phyloP scores from a whole-genome alignment of 768 basidiomycete species.

The Tephrocybe sp. region DNA sequence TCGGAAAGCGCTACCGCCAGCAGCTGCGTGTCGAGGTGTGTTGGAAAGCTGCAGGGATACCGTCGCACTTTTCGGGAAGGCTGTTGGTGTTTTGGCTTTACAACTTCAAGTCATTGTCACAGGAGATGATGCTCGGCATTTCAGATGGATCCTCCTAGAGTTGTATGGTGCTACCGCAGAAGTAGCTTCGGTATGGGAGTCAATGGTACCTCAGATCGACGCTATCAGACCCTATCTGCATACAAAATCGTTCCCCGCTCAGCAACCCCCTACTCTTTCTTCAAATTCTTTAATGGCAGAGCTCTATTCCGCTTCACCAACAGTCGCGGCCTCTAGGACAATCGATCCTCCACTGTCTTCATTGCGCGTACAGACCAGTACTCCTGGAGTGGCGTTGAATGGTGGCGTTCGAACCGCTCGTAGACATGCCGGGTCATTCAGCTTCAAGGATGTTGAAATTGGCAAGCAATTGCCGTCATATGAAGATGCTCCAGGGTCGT shows the following conservation, averaged over 20 bases:
- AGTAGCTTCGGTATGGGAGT: conserved; percentile 81
- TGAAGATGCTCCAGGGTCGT: conserved; percentile 37
- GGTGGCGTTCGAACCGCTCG: conserved; percentile 57
- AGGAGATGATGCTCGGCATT: conserved; percentile 81
- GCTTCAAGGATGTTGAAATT: conserved; percentile 86
- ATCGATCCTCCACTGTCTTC: conserved; percentile 18
- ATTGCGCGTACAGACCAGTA: conserved; percentile 12
- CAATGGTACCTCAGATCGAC: conserved; percentile 68
- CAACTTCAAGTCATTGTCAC: conserved; percentile 77
- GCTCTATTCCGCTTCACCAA: neutral
- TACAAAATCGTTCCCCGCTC: conserved; percentile 23
- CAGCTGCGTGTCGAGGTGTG: conserved; percentile 70
- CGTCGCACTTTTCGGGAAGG: conserved; percentile 81
- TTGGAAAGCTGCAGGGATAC: conserved; percentile 84
- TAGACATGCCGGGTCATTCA: conserved; percentile 94
- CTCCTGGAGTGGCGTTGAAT: conserved; percentile 6
- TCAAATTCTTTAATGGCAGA: conserved; percentile 2
- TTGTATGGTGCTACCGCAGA: conserved; percentile 90
- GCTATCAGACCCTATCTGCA: conserved; percentile 63
- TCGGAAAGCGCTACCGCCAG: conserved; percentile 64
- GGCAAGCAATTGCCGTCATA: conserved; percentile 78
- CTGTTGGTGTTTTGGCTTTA: conserved; percentile 75
- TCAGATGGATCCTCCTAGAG: conserved; percentile 81
- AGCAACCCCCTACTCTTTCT: conserved; percentile 19
- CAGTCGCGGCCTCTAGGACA: neutral